Conservation (phyloP, 2,329 filamentous ascomycete genomes). For the Alternaria novae-zelandiae region DNA sequence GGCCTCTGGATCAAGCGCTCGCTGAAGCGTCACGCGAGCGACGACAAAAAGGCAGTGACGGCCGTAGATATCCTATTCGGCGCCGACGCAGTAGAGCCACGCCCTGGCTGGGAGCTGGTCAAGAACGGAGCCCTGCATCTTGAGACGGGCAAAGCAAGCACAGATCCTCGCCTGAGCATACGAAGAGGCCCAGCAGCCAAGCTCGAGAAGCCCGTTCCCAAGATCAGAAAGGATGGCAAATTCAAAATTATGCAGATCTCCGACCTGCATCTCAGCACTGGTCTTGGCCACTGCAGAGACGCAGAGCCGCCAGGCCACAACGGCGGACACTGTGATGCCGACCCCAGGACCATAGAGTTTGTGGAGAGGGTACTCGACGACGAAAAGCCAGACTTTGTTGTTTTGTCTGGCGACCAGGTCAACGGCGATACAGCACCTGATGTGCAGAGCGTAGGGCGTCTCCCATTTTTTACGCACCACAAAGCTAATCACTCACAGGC, state of each 20-base stretch:
- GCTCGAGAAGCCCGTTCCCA: conserved; percentile 71
- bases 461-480: background rate
- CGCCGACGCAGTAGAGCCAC: conserved; percentile 87
- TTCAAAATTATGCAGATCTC: conserved; percentile 98
- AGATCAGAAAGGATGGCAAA: conserved; percentile 85
- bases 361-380: conserved; percentile 83
- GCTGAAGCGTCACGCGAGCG: conserved; percentile 73
- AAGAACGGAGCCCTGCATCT: conserved; percentile 71
- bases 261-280: conserved; percentile 94
- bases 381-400: conserved; percentile 90
- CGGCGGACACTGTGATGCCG: conserved; percentile 84
- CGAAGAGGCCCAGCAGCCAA: conserved; percentile 72
- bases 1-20: conserved; percentile 85
- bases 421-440: conserved; percentile 94
- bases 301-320: conserved; percentile 76
- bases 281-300: conserved; percentile 83
- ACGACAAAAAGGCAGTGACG: conserved; percentile 76
- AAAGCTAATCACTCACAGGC: conserved; percentile 59
- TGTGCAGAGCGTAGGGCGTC: conserved; percentile 73
- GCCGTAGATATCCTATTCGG: conserved; percentile 88
- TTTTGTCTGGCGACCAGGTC: conserved; percentile 92
- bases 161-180: conserved; percentile 77
- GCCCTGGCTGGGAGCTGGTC: conserved; percentile 81
- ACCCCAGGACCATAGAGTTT: conserved; percentile 90
- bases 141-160: conserved; percentile 65